A percentile compares a stretch with the other conserved stretches of the same genome.
phyloP scores from a whole-genome alignment of 352 stramenopile genomes.

The Lagenidium giganteum region DNA sequence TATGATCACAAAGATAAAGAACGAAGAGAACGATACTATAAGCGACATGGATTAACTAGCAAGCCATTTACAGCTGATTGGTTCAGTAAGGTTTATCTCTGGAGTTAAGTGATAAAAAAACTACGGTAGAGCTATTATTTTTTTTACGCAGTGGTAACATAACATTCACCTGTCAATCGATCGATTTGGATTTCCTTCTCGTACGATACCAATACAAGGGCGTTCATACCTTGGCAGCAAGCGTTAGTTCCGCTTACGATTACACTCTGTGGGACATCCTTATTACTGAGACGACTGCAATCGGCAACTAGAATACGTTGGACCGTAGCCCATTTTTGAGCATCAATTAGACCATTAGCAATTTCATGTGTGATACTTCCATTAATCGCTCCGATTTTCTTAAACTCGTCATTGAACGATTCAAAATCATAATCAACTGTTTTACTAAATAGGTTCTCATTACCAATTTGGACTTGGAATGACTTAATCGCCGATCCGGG shows the following conservation, averaged over 20 bases:
- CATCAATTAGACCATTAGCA: constrained; percentile 18
- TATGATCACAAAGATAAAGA: no score
- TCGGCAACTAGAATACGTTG: constrained; percentile 17
- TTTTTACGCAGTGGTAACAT: no score
- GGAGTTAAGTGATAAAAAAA: no score
- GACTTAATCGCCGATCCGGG: constrained; percentile 9
- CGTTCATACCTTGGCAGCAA: constrained; percentile 8
- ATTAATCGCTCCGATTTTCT: constrained; percentile 17
- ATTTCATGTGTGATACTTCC: constrained; percentile 16
- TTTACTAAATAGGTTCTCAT: constrained; percentile 22
- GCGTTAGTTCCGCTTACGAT: constrained; percentile 5
- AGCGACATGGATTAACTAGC: no score
- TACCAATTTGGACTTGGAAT: constrained; percentile 20
- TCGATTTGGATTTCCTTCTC: not conserved
- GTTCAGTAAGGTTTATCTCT: no score
- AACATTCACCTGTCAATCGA: constrained; percentile 9
- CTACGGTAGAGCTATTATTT: no score
- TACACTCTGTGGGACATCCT: constrained; percentile 6
- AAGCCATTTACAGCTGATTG: no score
- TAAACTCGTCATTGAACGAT: constrained; percentile 13
- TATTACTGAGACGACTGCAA: constrained; percentile 5
- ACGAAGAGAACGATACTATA: no score
- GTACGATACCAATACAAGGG: constrained; percentile 2
- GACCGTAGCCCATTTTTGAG: constrained; percentile 8
- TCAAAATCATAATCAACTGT: constrained; percentile 20